Evolutionary conservation across 1,284 basidiomycete genomes (phyloP).

Genomic region (Malassezia sp.): DNA sequence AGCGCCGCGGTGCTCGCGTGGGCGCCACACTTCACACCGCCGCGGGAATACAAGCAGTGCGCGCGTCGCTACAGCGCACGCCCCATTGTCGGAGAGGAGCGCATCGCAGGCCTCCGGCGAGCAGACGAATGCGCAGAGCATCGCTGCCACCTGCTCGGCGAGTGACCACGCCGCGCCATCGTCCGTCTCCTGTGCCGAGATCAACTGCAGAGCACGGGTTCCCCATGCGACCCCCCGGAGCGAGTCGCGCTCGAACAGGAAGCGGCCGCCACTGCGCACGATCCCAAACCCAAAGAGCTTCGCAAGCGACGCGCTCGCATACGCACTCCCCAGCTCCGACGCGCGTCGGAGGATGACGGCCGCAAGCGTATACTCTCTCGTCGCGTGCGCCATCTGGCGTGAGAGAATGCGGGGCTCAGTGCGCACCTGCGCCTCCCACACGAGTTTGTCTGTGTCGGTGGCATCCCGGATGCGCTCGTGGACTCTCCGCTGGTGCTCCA

Average conservation of each 20-base stretch:
- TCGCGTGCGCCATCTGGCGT: constrained; percentile 9
- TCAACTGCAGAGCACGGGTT: background rate
- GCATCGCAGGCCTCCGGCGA: constrained; percentile 4
- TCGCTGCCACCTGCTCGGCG: constrained; percentile 4
- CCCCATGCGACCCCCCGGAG: constrained; percentile 15
- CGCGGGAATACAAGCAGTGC: constrained; percentile 11
- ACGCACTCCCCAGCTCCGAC: constrained; percentile 4
- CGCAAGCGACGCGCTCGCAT: constrained; percentile 7
- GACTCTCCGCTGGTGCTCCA: constrained; percentile 4
- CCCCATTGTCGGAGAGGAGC: background rate
- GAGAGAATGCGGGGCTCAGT: too few species aligned
- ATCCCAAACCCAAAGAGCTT: constrained; percentile 16
- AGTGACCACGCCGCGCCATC: background rate
- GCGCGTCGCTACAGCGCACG: constrained; percentile 2
- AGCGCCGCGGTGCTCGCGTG: background rate
- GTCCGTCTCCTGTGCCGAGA: background rate
- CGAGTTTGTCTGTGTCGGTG: constrained; percentile 4
- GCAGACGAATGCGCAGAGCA: constrained; percentile 11
- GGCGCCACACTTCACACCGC: constrained; percentile 9
- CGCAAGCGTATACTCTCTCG: constrained; percentile 6
- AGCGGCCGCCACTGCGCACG: background rate
- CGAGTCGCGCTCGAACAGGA: constrained; percentile 15
- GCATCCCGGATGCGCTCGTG: constrained; percentile 4
- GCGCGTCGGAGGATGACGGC: constrained; percentile 7
- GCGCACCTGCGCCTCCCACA: constrained; percentile 11